Base-by-base conservation (phyloP, 306 rosid species). In the Vigna hirtella region DNA sequence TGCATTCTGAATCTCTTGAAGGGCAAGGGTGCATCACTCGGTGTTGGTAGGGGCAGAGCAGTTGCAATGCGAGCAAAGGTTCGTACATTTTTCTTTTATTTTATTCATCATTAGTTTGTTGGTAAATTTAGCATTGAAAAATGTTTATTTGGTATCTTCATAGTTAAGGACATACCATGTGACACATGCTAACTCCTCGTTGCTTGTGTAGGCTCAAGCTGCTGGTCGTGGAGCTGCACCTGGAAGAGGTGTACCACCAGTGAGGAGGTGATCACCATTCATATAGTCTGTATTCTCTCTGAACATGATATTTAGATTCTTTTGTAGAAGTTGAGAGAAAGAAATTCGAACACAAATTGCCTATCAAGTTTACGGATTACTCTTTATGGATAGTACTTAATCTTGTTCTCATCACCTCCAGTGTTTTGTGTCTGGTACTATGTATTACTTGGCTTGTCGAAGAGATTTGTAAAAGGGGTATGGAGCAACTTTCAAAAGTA, bases 1-100 rank as follows among this genome's bases (percentile, higher is more conserved):
- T 79, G 66, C 66, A 70, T 73, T 77, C 20, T 79, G 71, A 69
- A 76, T 73, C 65, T 84, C 76, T 52, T 88, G 86, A 50, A 95
- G 99, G 99, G 99, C 73, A 95, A 95, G 88, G 99, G 99, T 66
- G 94, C 98, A n/a, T 90, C 99, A 47, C 96, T 95, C 59, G 99
- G 98, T 77, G 99, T 95, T 83, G 96, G 98, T 63, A 85, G 99
- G 72, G 99, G 99, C 85, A 88, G 99, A 88, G 98, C 99, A 66
- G 98, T 91, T 74, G 98, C 99, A 32, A 95, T 95, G 99, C 92
- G 99, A 56, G 95, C 97, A 13, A 95, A 92, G 86, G 99, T 95
- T 82, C 66, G 83, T 50, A 7, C 9, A 1, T 9, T 63, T 4
- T 34, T 2, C 38, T 32, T 14, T 17, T 42, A 40, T 40, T 40